Percentiles rank a stretch among this genome's conserved stretches.
Conservation (phyloP, 768 basidiomycete genomes). For the Kondoa subrosea region DNA sequence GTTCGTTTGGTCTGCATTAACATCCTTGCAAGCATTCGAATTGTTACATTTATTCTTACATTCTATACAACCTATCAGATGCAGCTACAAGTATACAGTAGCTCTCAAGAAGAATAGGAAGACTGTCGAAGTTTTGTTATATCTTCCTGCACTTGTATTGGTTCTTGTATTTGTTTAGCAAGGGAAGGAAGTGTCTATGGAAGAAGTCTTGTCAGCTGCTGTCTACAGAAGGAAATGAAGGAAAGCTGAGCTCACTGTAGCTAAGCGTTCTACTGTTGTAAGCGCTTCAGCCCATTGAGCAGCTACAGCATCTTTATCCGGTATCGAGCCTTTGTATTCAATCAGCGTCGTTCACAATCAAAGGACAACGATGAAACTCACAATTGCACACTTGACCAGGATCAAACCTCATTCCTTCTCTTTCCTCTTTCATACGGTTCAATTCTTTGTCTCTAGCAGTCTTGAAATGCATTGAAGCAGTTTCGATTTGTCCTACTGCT, state of each 20-base stretch:
- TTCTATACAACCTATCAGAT: too few relatives aligned
- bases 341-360: background rate
- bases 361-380: background rate
- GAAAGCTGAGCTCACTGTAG: background rate
- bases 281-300: background rate
- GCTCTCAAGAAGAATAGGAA: background rate
- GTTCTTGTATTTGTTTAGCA: background rate
- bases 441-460: background rate
- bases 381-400: background rate
- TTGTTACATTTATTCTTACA: too few relatives aligned
- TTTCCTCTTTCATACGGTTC: background rate
- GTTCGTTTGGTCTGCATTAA: too few relatives aligned
- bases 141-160: background rate
- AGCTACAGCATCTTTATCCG: background rate
- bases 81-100: too few relatives aligned
- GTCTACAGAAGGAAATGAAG: too few relatives aligned
- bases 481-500: background rate
- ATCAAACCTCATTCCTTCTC: background rate
- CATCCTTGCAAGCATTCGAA: too few relatives aligned
- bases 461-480: background rate
- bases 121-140: background rate
- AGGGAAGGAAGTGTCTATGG: background rate
- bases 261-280: background rate
- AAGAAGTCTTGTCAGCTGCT: background rate
- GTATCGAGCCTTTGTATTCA: background rate